Conservation (phyloP, 345 rosid genomes). For the Melastoma malabathricum region DNA sequence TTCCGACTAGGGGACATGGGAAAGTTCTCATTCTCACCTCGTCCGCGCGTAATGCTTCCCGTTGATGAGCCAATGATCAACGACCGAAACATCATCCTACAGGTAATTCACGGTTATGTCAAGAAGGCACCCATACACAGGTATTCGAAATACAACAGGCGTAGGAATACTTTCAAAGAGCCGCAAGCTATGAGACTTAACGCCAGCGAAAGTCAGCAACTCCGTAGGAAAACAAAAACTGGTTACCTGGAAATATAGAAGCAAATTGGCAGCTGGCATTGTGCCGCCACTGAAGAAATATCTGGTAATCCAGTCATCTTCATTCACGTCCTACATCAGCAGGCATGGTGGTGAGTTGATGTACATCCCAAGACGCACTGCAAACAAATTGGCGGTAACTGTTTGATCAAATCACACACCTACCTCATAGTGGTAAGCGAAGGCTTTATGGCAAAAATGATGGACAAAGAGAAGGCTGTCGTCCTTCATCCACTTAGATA, state of each 20-base stretch:
- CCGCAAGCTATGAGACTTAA: too few species aligned
- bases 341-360: background rate
- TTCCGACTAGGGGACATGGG: too few species aligned
- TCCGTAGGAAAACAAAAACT: too few species aligned
- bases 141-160: too few species aligned
- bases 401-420: background rate
- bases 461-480: slow-evolving; percentile 69
- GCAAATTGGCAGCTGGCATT: slow-evolving; percentile 79
- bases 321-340: slow-evolving; percentile 46
- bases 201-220: too few species aligned
- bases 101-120: background rate
- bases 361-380: background rate
- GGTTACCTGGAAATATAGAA: slow-evolving; percentile 77
- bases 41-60: slow-evolving; percentile 83
- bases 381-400: background rate
- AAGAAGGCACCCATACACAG: too few species aligned
- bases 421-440: slow-evolving; percentile 82
- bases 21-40: slow-evolving; percentile 18
- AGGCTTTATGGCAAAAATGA: slow-evolving; percentile 73
- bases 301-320: slow-evolving; percentile 85
- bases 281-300: slow-evolving; percentile 84
- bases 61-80: slow-evolving; percentile 65
- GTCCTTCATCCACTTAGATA: slow-evolving; percentile 74
- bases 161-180: too few species aligned
- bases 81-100: slow-evolving; percentile 62